Base-by-base conservation (phyloP, 768 basidiomycete species). In the Daedaleopsis sinensis region DNA sequence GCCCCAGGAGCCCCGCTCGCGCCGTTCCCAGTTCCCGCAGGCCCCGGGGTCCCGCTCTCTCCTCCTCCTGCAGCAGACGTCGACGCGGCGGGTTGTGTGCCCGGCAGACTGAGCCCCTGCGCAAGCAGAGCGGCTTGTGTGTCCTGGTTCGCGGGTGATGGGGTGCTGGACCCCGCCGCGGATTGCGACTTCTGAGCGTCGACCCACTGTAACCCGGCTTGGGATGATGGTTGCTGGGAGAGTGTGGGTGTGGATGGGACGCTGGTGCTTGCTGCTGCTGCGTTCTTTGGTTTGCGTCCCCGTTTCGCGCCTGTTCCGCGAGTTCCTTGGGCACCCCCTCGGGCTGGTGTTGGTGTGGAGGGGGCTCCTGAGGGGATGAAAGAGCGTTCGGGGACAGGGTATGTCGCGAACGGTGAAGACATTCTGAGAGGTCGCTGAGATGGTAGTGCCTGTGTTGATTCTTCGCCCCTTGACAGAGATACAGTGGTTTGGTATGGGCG, bases 221-320 rank as follows among this genome's bases (percentile, higher is more conserved):
- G 65, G 11, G 54, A 21, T 19, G 16, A 37, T n/a, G 44, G 38
- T 21, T 38, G 39, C 24, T 63, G 39, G 47, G 62, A 37, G 64
- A 57, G 19, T 24, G 68, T 57, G 23, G 67, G 63, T 5, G 64
- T 57, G 1, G 64, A 64, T 24, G 67, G 65, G 13, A 67, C 57
- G 39, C 62, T 59, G 8, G 66, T 52, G 23, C 58, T 51, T 7
- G 55, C 62, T 27, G 57, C 59, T n/a, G 51, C 55, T 5, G 71
- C 61, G 42, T 65, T 68, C 63, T 72, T 70, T 35, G 74, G 73
- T 37, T 75, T 75, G 6, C 74, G 69, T 11, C 74, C 74, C 10
- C 74, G 73, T 38, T 75, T 75, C 0, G 70, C 65, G n/a, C 64
- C 69, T 32, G 67, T 66, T 32, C 67, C 69, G 43, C 68, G 52